Conservation (phyloP, 257 asterid genomes). For the Gentiana macrophylla region DNA sequence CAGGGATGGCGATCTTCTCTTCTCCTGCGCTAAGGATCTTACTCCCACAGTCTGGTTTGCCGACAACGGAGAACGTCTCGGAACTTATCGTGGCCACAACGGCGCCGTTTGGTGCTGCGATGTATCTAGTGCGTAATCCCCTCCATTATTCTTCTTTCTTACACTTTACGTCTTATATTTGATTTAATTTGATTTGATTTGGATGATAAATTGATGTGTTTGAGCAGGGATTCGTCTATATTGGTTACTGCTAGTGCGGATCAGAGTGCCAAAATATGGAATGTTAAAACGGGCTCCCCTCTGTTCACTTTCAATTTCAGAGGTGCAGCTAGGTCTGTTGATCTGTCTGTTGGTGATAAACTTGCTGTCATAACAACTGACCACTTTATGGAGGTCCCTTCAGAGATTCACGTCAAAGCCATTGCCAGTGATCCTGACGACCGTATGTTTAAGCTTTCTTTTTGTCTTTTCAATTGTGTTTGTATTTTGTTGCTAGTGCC, state of each 20-base stretch:
- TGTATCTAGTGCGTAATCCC: constrained; percentile 45
- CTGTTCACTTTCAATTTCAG: constrained; percentile 62
- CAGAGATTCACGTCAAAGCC: constrained; percentile 74
- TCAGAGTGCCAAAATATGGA: constrained; percentile 87
- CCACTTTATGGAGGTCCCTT: constrained; percentile 70
- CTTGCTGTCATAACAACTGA: constrained; percentile 82
- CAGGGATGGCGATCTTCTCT: constrained; percentile 79
- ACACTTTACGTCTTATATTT: background rate
- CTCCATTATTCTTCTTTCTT: background rate
- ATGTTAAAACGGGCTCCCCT: constrained; percentile 52
- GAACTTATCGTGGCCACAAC: constrained; percentile 86
- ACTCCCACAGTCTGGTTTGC: constrained; percentile 90
- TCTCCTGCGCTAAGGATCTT: constrained; percentile 92
- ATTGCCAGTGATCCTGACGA: constrained; percentile 48
- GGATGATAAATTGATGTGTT: background rate
- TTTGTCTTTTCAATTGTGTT: background rate
- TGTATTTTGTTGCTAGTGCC: too few species aligned
- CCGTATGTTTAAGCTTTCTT: constrained; percentile 38
- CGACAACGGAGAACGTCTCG: constrained; percentile 91
- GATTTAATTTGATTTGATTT: background rate
- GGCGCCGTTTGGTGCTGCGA: constrained; percentile 99
- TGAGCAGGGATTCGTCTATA: constrained; percentile 57
- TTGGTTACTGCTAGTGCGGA: constrained; percentile 94
- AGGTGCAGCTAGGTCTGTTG: constrained; percentile 79
- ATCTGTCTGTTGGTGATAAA: constrained; percentile 67